Percentiles rank a stretch among this genome's conserved stretches.
Conservation (phyloP, 176 grass and related monocot genomes). For the Hyparrhenia diplandra region DNA sequence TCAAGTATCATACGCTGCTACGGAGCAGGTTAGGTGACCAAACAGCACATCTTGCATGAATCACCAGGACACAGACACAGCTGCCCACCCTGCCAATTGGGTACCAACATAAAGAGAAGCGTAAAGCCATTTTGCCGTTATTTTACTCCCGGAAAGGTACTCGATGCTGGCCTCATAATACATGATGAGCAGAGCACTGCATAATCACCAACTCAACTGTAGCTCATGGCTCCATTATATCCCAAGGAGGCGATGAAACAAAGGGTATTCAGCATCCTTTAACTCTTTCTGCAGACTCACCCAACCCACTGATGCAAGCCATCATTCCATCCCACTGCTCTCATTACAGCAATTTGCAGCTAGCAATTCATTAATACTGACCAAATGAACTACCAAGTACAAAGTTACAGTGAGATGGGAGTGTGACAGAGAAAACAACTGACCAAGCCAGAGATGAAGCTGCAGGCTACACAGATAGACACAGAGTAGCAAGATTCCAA, state of each 20-base stretch:
- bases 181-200: conserved; percentile 17
- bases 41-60: conserved; percentile 27
- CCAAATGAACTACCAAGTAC: no score
- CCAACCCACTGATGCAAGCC: conserved; percentile 36
- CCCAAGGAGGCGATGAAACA: conserved; percentile 11
- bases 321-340: conserved; percentile 24
- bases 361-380: no score
- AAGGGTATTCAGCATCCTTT: neutral
- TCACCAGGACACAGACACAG: neutral
- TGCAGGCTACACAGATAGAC: neutral
- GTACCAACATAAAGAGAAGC: conserved; percentile 15
- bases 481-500: conserved; percentile 33
- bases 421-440: neutral
- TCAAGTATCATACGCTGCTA: conserved; percentile 40
- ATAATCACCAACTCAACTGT: conserved; percentile 45
- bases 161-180: conserved; percentile 28
- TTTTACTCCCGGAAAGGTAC: conserved; percentile 32
- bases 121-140: conserved; percentile 45
- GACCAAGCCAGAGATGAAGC: conserved; percentile 6
- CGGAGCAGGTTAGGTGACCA: conserved; percentile 35
- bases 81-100: conserved; percentile 12
- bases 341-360: neutral
- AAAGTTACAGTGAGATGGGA: neutral
- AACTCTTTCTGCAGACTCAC: conserved; percentile 19
- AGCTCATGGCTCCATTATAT: conserved; percentile 17